phyloP scores from a whole-genome alignment of 306 rosid genomes.

The Luffa aegyptiaca region DNA sequence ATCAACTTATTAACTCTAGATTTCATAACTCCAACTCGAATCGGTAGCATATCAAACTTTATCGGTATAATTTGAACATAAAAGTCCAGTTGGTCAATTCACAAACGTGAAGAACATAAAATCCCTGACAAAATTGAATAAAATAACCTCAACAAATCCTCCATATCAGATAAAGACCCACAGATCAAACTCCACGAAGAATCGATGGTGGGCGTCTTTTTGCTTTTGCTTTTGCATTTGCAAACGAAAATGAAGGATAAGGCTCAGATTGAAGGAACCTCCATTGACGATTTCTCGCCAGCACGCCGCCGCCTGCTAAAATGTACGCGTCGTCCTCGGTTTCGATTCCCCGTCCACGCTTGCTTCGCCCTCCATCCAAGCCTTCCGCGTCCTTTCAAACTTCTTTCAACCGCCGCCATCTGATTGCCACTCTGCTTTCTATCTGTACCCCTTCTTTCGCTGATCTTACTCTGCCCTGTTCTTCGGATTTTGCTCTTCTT shows the following conservation, averaged over 20 bases:
- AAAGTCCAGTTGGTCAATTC: no score
- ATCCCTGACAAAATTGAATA: not conserved
- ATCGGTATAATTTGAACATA: no score
- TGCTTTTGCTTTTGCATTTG: not conserved
- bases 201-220: not conserved
- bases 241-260: not conserved
- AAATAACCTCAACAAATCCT: not conserved
- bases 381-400: not conserved
- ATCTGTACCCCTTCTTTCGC: slow-evolving; percentile 10
- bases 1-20: no score
- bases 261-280: not conserved
- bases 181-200: not conserved
- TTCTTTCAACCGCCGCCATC: slow-evolving; percentile 22
- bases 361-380: slow-evolving; percentile 1
- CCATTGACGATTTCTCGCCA: not conserved
- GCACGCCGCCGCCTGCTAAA: not conserved
- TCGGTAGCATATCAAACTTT: no score
- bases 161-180: not conserved
- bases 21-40: no score
- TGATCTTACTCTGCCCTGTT: not conserved
- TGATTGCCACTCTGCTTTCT: slow-evolving; percentile 22
- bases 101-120: not conserved
- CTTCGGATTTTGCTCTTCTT: slow-evolving; percentile 6
- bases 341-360: slow-evolving; percentile 1
- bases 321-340: not conserved